These are phyloP conservation scores for Barnettozyma botsteinii DNA, from an alignment of 805 yeast species.

Conservation along the genomic window DNA sequence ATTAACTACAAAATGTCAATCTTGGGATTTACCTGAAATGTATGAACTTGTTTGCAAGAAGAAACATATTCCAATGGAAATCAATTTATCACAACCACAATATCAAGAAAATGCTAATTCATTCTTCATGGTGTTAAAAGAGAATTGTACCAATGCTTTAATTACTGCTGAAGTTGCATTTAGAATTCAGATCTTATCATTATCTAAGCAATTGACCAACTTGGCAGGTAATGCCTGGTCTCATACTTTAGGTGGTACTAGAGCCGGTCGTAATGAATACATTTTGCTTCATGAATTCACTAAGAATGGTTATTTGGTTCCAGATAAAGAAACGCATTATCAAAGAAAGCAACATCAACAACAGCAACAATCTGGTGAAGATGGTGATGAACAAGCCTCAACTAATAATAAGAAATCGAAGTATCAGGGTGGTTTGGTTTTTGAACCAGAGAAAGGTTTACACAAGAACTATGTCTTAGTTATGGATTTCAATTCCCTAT, in stretches of 20 bases:
- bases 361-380: constrained; percentile 23
- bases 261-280: constrained; percentile 94
- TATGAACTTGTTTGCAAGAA: constrained; percentile 68
- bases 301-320: constrained; percentile 73
- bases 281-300: constrained; percentile 89
- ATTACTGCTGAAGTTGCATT: constrained; percentile 76
- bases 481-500: constrained; percentile 96
- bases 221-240: constrained; percentile 98
- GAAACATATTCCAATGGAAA: constrained; percentile 57
- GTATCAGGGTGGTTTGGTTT: constrained; percentile 89
- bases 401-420: constrained; percentile 62
- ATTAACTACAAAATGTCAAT: constrained; percentile 82
- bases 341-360: constrained; percentile 32
- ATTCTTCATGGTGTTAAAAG: constrained; percentile 63
- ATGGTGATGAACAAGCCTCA: constrained; percentile 37
- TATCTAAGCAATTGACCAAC: constrained; percentile 86
- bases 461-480: constrained; percentile 86
- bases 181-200: constrained; percentile 75
- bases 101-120: constrained; percentile 62
- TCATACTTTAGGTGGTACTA: constrained; percentile 86
- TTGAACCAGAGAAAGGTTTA: constrained; percentile 93
- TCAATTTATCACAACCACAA: constrained; percentile 63
- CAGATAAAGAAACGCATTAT: constrained; percentile 63
- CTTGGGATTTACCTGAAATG: constrained; percentile 94
- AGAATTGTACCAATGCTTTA: constrained; percentile 58